phyloP scores from a whole-genome alignment of 2,329 filamentous ascomycete species.

The Sclerotiophoma versabilis region DNA sequence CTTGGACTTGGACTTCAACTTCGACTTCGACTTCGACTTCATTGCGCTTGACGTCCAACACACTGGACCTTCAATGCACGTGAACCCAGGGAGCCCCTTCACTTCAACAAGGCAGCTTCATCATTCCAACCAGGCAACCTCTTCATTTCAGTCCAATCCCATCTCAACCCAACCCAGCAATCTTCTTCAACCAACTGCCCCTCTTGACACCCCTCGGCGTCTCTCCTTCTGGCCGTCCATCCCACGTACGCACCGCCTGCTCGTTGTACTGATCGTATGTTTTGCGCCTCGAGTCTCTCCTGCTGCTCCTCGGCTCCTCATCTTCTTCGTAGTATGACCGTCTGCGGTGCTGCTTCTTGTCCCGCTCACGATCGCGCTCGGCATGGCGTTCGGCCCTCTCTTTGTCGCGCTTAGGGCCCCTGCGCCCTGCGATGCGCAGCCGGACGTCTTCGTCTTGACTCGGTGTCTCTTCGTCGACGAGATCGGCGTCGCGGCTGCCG shows the following conservation, averaged over 20 bases:
- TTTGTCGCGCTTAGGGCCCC: slow-evolving; percentile 39
- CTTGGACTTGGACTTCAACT: too few species aligned
- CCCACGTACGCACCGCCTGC: slow-evolving; percentile 47
- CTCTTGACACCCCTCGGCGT: slow-evolving; percentile 45
- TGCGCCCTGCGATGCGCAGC: slow-evolving; percentile 43
- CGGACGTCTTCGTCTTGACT: slow-evolving; percentile 51
- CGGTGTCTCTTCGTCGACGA: slow-evolving; percentile 46
- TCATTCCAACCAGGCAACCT: neutral
- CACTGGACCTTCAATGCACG: too few species aligned
- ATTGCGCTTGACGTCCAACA: too few species aligned
- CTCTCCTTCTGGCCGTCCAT: slow-evolving; percentile 49
- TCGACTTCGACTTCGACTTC: too few species aligned
- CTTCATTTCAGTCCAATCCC: neutral
- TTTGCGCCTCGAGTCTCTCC: slow-evolving; percentile 37
- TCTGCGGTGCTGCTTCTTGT: slow-evolving; percentile 38
- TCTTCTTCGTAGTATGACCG: slow-evolving; percentile 30
- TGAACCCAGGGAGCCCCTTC: too few species aligned
- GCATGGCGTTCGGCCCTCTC: slow-evolving; percentile 37
- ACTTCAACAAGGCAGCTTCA: too few species aligned
- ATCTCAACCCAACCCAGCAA: slow-evolving; percentile 33
- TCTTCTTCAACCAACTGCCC: slow-evolving; percentile 58
- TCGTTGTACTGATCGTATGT: slow-evolving; percentile 41
- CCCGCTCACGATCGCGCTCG: slow-evolving; percentile 37
- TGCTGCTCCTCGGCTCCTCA: slow-evolving; percentile 25
- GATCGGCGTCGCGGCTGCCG: slow-evolving; percentile 30